Evolutionary conservation across 805 yeast species (phyloP).

Genomic region (Dipodascus albidus): DNA sequence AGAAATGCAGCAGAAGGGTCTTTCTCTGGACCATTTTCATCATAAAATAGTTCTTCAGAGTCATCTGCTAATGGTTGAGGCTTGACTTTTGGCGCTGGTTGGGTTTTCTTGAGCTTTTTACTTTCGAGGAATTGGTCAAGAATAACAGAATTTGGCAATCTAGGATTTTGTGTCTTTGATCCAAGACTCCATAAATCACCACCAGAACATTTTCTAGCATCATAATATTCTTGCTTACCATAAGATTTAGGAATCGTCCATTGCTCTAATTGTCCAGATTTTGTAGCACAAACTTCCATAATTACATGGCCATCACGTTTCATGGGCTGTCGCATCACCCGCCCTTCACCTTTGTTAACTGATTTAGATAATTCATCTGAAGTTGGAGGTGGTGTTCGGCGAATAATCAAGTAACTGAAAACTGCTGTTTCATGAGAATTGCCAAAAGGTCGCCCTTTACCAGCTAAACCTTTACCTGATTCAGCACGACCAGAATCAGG

Average conservation of each 20-base stretch:
- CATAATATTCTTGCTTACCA: slow-evolving; percentile 69
- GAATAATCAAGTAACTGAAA: slow-evolving; percentile 62
- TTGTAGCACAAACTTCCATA: slow-evolving; percentile 64
- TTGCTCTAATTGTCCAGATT: slow-evolving; percentile 66
- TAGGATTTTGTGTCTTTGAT: slow-evolving; percentile 38
- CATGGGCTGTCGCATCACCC: slow-evolving; percentile 54
- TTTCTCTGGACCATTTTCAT: slow-evolving; percentile 2
- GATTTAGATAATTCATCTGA: slow-evolving; percentile 4
- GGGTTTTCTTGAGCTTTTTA: not conserved
- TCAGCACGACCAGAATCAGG: slow-evolving; percentile 44
- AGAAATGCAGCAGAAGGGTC: not conserved
- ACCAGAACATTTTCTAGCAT: slow-evolving; percentile 72
- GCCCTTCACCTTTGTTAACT: slow-evolving; percentile 29
- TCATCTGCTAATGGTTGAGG: not conserved
- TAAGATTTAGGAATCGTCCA: slow-evolving; percentile 80
- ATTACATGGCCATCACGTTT: slow-evolving; percentile 76
- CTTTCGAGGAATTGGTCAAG: slow-evolving; percentile 4
- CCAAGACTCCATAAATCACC: slow-evolving; percentile 85
- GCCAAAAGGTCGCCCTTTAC: slow-evolving; percentile 72
- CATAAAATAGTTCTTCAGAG: not conserved
- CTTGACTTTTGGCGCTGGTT: slow-evolving; percentile 2
- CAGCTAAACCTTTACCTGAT: slow-evolving; percentile 38
- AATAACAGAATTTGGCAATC: slow-evolving; percentile 21
- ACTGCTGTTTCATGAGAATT: slow-evolving; percentile 59
- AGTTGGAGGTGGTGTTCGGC: slow-evolving; percentile 39